phyloP scores from a whole-genome alignment of 306 rosid genomes.

The Pyrus betulifolia region DNA sequence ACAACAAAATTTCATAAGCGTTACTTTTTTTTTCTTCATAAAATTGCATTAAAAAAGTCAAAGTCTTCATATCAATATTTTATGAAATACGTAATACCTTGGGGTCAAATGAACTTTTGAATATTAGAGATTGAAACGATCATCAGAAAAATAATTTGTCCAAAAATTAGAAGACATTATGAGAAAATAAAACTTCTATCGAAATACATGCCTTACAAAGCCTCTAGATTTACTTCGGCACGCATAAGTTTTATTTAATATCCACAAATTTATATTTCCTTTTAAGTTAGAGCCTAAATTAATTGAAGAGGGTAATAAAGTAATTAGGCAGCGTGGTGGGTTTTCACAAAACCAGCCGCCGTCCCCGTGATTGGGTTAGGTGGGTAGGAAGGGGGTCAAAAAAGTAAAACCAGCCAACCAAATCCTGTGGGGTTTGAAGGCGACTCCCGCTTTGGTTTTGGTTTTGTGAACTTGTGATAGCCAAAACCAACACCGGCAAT shows the following conservation, averaged over 20 bases:
- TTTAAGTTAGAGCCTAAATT: not conserved
- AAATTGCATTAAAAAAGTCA: no score
- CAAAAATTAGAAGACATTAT: no score
- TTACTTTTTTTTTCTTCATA: not conserved
- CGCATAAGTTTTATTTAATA: not conserved
- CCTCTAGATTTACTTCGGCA: no score
- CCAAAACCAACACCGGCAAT: not conserved
- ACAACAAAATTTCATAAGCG: not conserved
- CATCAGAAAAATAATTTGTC: no score
- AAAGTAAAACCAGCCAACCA: not conserved
- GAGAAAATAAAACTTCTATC: no score
- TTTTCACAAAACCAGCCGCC: not conserved
- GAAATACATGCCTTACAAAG: not conserved
- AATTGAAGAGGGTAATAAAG: not conserved
- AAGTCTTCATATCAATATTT: no score
- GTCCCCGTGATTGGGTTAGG: not conserved
- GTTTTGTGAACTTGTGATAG: not conserved
- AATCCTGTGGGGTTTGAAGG: slow-evolving; percentile 8
- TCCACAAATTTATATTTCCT: not conserved
- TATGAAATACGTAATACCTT: no score
- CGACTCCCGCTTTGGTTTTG: not conserved
- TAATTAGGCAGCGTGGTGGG: not conserved
- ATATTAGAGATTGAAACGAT: no score
- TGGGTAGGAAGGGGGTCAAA: not conserved
- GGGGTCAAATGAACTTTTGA: no score